Base-by-base conservation (phyloP, 805 yeast genomes). In the Naumovozyma dairenensis region DNA sequence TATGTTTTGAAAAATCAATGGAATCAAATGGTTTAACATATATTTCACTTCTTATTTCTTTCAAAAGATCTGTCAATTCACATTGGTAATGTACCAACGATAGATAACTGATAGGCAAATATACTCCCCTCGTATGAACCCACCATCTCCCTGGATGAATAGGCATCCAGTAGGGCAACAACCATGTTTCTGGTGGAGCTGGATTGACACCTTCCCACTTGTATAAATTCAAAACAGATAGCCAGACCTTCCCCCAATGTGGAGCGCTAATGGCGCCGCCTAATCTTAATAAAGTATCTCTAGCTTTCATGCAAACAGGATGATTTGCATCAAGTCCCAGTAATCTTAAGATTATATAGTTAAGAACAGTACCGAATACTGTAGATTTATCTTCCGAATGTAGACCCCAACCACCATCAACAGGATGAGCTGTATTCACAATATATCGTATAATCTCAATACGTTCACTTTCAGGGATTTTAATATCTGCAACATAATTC, bases 351-450 rank as follows among this genome's bases (percentile, higher is more conserved):
- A 65, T 62, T 6, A 89, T 79, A 56, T 92, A 92, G 57, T 86
- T 87, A 45, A 92, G 69, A 0, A 83, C 67, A 2, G 99, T 92
- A 4, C 99, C 98, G 55, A 87, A 87, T 45, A 92, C 92, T 0
- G 99, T 92, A 6, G 92, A 77, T 55, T 89, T 92, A 54, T 92
- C 99, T 33, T 74, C 77, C 4, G 86, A 74, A 55, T 92, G 96
- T 25, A 92, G 65, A 0, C 99, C 99, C 99, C 99, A 92, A 2
- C 98, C 99, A n/a, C 99, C 99, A 57, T 92, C 98, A 1, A 87
- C 95, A 0, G 96, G 96, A 54, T 92, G 96, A 0, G 96, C 79
- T 0, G 84, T 72, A 54, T 92, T 92, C n/a, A 85, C 83, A 13
- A 92, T 60, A 52, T 87, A 92, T 38, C 98, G 67, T 18, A 81